Percentiles rank a stretch among this genome's conserved stretches.
Evolutionary conservation across 768 basidiomycete species (phyloP).

Genomic region (Suillus variegatus): DNA sequence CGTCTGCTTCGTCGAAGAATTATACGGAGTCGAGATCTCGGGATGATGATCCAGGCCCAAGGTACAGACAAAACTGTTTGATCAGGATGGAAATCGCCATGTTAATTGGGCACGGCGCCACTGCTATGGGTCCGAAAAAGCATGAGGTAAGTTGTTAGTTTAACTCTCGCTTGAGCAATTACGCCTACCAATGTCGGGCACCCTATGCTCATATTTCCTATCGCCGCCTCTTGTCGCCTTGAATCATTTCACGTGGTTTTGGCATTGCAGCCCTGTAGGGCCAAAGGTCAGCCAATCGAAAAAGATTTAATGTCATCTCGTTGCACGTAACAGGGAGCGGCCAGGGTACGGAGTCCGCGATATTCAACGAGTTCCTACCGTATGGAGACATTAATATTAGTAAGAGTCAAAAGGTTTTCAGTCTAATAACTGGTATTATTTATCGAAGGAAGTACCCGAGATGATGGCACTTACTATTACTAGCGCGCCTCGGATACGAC

Average conservation of each 20-base stretch:
- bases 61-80: not conserved
- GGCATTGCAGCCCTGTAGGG: not conserved
- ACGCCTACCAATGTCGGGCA: not conserved
- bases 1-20: not conserved
- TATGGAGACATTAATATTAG: not conserved
- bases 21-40: not conserved
- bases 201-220: not conserved
- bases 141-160: conserved; percentile 2
- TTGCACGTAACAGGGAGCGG: not conserved
- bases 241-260: not conserved
- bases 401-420: not conserved
- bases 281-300: not conserved
- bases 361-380: not conserved
- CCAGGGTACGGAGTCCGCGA: not conserved
- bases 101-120: not conserved
- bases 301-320: not conserved
- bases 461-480: not conserved
- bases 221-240: not conserved
- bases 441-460: not conserved
- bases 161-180: conserved; percentile 3
- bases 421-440: not conserved
- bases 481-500: not conserved
- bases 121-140: conserved; percentile 1
- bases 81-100: not conserved
- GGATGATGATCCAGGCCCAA: not conserved